phyloP scores from a whole-genome alignment of 2,329 filamentous ascomycete genomes.

The Fusarium oxysporum region DNA sequence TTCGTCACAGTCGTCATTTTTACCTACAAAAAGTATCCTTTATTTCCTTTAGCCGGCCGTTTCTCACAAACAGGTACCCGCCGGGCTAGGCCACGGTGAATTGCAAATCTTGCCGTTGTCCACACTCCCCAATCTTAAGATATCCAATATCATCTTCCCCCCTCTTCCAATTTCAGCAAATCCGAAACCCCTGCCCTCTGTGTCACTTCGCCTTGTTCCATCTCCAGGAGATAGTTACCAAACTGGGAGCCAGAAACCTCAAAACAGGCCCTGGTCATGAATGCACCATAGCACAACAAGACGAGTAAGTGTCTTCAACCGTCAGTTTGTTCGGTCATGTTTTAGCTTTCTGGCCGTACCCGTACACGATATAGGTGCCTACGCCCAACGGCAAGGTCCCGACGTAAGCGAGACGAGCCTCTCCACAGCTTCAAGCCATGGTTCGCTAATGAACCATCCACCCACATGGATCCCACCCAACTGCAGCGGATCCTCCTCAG shows the following conservation, averaged over 20 bases:
- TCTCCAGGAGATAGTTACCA: slow-evolving; percentile 26
- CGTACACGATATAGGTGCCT: slow-evolving; percentile 15
- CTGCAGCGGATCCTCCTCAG: slow-evolving; percentile 15
- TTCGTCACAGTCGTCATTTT: slow-evolving; percentile 26
- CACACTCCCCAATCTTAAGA: slow-evolving; percentile 35
- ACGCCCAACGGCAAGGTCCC: slow-evolving; percentile 25
- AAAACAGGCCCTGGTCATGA: slow-evolving; percentile 20
- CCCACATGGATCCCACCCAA: slow-evolving; percentile 27
- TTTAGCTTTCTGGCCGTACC: slow-evolving; percentile 28
- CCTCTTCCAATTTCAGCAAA: slow-evolving; percentile 30
- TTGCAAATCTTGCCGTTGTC: slow-evolving; percentile 40
- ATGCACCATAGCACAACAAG: slow-evolving; percentile 27
- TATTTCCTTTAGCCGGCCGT: slow-evolving; percentile 18
- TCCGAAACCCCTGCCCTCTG: slow-evolving; percentile 30
- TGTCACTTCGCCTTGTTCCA: slow-evolving; percentile 37
- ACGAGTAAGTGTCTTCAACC: slow-evolving; percentile 20
- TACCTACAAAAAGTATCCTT: slow-evolving; percentile 10
- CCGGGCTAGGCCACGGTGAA: slow-evolving; percentile 29
- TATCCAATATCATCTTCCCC: slow-evolving; percentile 38
- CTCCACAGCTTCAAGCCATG: slow-evolving; percentile 29
- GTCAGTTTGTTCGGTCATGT: slow-evolving; percentile 28
- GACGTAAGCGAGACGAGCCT: slow-evolving; percentile 31
- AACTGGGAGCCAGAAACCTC: slow-evolving; percentile 13
- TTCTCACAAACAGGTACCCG: slow-evolving; percentile 30
- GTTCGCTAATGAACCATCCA: slow-evolving; percentile 17